These are phyloP conservation scores for Hanseniaspora occidentalis DNA, from an alignment of 805 yeast species.

Conservation along the genomic window DNA sequence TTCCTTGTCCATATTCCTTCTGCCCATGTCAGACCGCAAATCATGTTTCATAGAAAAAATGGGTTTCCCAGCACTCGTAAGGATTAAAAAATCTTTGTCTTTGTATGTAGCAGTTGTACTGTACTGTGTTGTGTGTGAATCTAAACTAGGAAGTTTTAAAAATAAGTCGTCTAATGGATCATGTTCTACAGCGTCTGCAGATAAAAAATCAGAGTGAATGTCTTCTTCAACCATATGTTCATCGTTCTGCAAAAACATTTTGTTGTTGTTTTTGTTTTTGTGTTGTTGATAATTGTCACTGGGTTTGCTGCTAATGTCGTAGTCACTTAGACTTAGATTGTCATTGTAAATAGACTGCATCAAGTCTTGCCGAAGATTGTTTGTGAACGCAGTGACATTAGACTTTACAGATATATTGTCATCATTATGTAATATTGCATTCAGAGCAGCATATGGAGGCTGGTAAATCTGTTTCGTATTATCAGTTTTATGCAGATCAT, in stretches of 20 bases:
- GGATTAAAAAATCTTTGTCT: conserved; percentile 61
- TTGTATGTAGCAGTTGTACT: conserved; percentile 1
- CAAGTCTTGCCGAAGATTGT: conserved; percentile 5
- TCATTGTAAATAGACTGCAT: conserved; percentile 6
- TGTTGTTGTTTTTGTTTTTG: too few species aligned
- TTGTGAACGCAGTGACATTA: conserved; percentile 1
- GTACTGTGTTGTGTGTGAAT: background rate
- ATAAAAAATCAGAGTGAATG: background rate
- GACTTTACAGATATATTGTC: conserved; percentile 4
- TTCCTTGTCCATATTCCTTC: too few species aligned
- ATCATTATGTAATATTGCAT: too few species aligned
- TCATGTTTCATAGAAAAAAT: conserved; percentile 64
- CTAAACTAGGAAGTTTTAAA: background rate
- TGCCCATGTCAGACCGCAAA: too few species aligned
- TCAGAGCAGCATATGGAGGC: too few species aligned
- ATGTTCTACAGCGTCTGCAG: background rate
- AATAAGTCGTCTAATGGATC: background rate
- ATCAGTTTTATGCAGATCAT: too few species aligned
- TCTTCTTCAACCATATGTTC: background rate
- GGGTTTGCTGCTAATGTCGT: background rate
- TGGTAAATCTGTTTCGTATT: too few species aligned
- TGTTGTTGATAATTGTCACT: too few species aligned
- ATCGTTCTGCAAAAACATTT: background rate
- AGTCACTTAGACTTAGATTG: background rate
- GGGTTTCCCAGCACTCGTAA: conserved; percentile 82